Percentiles rank a stretch among this genome's conserved stretches.
These are phyloP conservation scores for Arxiozyma slooffiae DNA, from an alignment of 1,139 yeast genomes.

Conservation along the genomic window DNA sequence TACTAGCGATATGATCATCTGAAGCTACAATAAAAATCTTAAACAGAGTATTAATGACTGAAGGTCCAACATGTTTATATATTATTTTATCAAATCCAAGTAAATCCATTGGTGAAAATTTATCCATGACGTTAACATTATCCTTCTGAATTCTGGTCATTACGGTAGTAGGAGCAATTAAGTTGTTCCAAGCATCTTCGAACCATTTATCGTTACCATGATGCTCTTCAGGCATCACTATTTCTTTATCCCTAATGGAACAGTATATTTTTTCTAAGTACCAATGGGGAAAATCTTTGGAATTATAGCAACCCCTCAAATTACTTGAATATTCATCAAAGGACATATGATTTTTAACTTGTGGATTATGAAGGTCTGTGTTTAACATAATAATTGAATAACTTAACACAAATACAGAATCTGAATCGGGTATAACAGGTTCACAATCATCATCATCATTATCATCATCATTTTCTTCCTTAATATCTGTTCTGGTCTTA, in stretches of 20 bases:
- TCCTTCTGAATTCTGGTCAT: constrained; percentile 26
- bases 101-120: constrained; percentile 27
- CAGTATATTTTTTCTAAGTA: constrained; percentile 70
- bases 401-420: constrained; percentile 61
- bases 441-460: constrained; percentile 20
- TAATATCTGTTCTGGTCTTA: constrained; percentile 18
- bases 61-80: constrained; percentile 53
- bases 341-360: constrained; percentile 78
- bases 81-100: constrained; percentile 57
- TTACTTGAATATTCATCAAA: constrained; percentile 72
- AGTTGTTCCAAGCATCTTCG: constrained; percentile 86
- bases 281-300: constrained; percentile 75
- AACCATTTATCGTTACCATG: constrained; percentile 78
- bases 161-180: constrained; percentile 46
- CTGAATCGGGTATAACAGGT: constrained; percentile 55
- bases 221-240: constrained; percentile 96
- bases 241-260: constrained; percentile 77
- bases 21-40: constrained; percentile 77
- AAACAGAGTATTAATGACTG: constrained; percentile 58
- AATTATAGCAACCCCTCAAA: constrained; percentile 66
- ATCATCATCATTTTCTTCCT: not conserved
- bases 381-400: constrained; percentile 70
- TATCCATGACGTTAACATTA: constrained; percentile 15
- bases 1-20: constrained; percentile 80
- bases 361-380: constrained; percentile 71